Evolutionary conservation across 306 rosid genomes (phyloP).

Genomic region (Gillenia trifoliata): DNA sequence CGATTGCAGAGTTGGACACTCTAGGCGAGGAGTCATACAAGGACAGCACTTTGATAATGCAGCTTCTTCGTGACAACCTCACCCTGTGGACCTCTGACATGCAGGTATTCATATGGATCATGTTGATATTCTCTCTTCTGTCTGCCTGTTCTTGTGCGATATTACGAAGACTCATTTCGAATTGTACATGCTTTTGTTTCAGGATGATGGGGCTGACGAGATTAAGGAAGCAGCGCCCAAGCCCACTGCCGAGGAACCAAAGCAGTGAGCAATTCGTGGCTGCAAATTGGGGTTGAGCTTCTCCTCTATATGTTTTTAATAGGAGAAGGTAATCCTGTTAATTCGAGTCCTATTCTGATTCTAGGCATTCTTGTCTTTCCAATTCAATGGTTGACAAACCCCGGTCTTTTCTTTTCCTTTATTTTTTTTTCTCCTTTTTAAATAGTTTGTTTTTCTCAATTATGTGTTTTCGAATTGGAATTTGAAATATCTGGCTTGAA

Average conservation of each 20-base stretch:
- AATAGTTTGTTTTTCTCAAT: slow-evolving; percentile 57
- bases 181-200: slow-evolving; percentile 4
- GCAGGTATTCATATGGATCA: slow-evolving; percentile 54
- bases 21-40: slow-evolving; percentile 97
- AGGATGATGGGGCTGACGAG: slow-evolving; percentile 98
- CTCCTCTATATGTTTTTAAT: slow-evolving; percentile 71
- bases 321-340: slow-evolving; percentile 62
- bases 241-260: slow-evolving; percentile 30
- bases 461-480: slow-evolving; percentile 51
- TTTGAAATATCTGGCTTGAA: slow-evolving; percentile 31
- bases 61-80: slow-evolving; percentile 97
- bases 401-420: slow-evolving; percentile 21
- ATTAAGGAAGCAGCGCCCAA: slow-evolving; percentile 59
- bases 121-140: neutral
- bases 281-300: slow-evolving; percentile 48
- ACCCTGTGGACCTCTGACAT: slow-evolving; percentile 99
- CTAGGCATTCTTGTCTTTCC: slow-evolving; percentile 66
- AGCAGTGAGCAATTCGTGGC: slow-evolving; percentile 48
- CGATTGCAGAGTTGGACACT: slow-evolving; percentile 96
- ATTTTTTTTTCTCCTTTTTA: neutral
- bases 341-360: slow-evolving; percentile 38
- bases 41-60: slow-evolving; percentile 99
- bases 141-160: neutral
- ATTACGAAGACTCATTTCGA: neutral
- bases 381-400: slow-evolving; percentile 48